These are phyloP conservation scores for Ceriops tagal DNA, from an alignment of 345 rosid species.

Conservation along the genomic window DNA sequence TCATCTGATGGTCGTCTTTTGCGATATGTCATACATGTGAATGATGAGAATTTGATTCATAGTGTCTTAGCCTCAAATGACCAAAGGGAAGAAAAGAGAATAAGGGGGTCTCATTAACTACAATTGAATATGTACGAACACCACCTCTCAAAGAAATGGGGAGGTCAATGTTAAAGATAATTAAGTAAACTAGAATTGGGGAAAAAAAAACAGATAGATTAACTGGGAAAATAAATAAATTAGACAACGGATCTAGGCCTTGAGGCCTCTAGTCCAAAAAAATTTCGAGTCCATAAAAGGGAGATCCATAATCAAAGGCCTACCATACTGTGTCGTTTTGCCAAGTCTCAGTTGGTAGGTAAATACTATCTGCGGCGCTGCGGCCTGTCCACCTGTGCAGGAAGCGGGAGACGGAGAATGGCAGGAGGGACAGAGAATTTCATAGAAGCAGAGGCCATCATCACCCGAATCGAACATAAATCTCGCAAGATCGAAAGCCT, in stretches of 20 bases:
- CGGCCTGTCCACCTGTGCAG: neutral
- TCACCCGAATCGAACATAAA: constrained; percentile 84
- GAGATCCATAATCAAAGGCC: constrained; percentile 56
- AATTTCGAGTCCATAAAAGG: constrained; percentile 69
- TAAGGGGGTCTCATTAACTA: too few relatives aligned
- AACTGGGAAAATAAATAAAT: neutral
- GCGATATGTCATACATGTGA: too few relatives aligned
- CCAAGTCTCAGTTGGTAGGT: too few relatives aligned
- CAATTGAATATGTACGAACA: too few relatives aligned
- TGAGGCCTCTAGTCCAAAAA: constrained; percentile 63
- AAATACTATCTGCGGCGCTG: too few relatives aligned
- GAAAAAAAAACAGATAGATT: too few relatives aligned
- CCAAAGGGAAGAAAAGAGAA: too few relatives aligned
- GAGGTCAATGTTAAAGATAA: neutral
- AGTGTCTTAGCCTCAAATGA: too few relatives aligned
- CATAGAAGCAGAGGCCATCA: constrained; percentile 81
- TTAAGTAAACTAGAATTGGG: too few relatives aligned
- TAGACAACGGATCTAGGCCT: constrained; percentile 13
- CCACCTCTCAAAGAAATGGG: too few relatives aligned
- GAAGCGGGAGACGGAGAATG: constrained; percentile 22
- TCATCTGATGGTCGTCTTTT: too few relatives aligned
- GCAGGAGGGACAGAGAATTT: constrained; percentile 42
- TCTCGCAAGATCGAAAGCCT: constrained; percentile 85
- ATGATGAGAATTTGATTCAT: too few relatives aligned
- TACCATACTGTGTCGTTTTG: constrained; percentile 44